phyloP scores from a whole-genome alignment of 306 rosid genomes.

The Trifolium dubium region DNA sequence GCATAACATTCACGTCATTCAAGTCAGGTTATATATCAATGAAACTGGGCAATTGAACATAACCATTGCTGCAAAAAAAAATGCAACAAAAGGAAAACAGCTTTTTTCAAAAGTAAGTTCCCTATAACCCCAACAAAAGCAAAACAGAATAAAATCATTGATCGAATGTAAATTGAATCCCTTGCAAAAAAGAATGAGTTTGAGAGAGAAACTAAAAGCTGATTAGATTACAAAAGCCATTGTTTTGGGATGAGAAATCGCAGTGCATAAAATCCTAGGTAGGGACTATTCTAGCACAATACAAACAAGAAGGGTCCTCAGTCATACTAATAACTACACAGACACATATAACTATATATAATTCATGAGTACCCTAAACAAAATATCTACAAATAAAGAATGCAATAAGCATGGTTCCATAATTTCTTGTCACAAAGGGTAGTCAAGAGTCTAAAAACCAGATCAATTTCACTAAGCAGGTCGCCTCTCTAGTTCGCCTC shows the following conservation, averaged over 20 bases:
- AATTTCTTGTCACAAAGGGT: neutral
- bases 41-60: neutral
- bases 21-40: neutral
- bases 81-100: neutral
- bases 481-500: neutral
- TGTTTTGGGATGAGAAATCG: neutral
- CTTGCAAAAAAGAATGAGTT: neutral
- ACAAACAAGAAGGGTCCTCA: neutral
- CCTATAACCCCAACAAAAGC: neutral
- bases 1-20: constrained; percentile 6
- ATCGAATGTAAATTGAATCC: neutral
- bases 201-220: neutral
- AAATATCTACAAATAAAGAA: neutral
- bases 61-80: neutral
- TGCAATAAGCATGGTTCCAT: neutral
- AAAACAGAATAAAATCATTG: neutral
- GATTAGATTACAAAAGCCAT: neutral
- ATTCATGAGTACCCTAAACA: neutral
- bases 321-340: neutral
- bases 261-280: neutral
- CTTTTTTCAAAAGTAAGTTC: neutral
- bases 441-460: neutral
- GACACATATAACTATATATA: neutral
- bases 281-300: neutral
- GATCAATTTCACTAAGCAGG: neutral